Evolutionary conservation across 2,329 filamentous ascomycete genomes (phyloP), one percentile per base, ranked within the genome.

Genomic region (Teratosphaeria destructans): DNA sequence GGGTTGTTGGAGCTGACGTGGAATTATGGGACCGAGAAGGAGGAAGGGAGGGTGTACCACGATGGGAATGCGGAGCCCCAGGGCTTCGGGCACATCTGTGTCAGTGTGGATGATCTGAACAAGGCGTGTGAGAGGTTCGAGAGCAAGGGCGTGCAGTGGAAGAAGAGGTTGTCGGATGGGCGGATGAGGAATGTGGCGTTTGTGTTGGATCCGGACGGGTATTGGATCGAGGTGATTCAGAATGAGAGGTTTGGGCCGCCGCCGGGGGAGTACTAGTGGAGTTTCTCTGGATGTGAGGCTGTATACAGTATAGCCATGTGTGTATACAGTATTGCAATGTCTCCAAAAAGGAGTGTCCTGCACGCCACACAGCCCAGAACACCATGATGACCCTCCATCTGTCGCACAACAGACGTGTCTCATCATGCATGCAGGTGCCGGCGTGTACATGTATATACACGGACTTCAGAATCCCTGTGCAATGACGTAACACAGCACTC

Each of bases 151-250:
- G 88, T 93, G 59, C 86, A 82, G 74, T 99, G 91, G 90, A 96
- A 96, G 85, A 97, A 97, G 85, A 82, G 89, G 65, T 81, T 97
- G 62, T 95, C 90, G 1, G 93, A 97, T 64, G 93, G 93, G 32
- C 95, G 96, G 91, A 96, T 96, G 92, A 93, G 89, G 81, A 90
- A 94, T 65, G 86, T 97, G 58, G 94, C 94, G 0, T 97, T 97
- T 71, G 77, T 97, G 54, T 79, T 96, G 34, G 75, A 78, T 63
- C 91, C 91, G 0, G 91, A 95, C 75, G 83, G 82, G 56, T 95
- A 95, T 76, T 95, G 88, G 89, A 82, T 90, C 57, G 83, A 85
- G 71, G 74, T 86, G 32, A 77, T 96, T 57, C 90, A 95, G 77
- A 95, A 95, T 68, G 85, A 90, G 75, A 79, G 78, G 58, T 78